Percentiles rank a stretch among this genome's conserved stretches.
phyloP scores from a whole-genome alignment of 2,329 filamentous ascomycete genomes.

The Leptographium procerum region DNA sequence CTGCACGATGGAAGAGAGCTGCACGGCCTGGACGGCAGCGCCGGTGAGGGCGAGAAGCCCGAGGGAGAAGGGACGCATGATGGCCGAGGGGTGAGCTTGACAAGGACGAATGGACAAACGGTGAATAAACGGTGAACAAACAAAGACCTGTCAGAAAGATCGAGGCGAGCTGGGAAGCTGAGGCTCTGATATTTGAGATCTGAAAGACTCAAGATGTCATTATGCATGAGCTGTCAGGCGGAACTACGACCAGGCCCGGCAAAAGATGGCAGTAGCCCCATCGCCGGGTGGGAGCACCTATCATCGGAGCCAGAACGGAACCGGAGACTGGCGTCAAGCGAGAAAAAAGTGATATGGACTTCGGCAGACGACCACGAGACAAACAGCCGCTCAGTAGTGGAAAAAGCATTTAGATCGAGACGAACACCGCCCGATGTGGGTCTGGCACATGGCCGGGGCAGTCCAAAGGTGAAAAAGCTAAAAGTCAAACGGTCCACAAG shows the following conservation, averaged over 20 bases:
- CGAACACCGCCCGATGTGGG: not conserved
- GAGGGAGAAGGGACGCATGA: not conserved
- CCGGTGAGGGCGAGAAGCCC: not conserved
- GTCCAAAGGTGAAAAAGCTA: too few relatives aligned
- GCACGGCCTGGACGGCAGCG: not conserved
- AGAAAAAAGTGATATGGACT: not conserved
- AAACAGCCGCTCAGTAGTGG: not conserved
- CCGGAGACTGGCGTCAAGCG: not conserved
- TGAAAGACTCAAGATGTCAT: not conserved
- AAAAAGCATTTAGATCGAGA: not conserved
- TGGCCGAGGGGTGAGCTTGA: not conserved
- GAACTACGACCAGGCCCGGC: not conserved
- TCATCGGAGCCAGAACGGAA: not conserved
- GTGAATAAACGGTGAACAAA: not conserved
- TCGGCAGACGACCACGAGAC: not conserved
- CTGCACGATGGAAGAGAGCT: conserved; percentile 16
- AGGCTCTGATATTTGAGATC: not conserved
- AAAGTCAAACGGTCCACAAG: too few relatives aligned
- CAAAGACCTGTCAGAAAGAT: not conserved
- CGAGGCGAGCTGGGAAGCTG: not conserved
- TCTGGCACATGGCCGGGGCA: not conserved
- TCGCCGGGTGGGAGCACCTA: not conserved
- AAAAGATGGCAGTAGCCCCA: not conserved
- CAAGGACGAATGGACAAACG: not conserved
- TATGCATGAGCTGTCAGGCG: too few relatives aligned